Base-by-base conservation (phyloP, 768 basidiomycete species). In the Russula olivacea region DNA sequence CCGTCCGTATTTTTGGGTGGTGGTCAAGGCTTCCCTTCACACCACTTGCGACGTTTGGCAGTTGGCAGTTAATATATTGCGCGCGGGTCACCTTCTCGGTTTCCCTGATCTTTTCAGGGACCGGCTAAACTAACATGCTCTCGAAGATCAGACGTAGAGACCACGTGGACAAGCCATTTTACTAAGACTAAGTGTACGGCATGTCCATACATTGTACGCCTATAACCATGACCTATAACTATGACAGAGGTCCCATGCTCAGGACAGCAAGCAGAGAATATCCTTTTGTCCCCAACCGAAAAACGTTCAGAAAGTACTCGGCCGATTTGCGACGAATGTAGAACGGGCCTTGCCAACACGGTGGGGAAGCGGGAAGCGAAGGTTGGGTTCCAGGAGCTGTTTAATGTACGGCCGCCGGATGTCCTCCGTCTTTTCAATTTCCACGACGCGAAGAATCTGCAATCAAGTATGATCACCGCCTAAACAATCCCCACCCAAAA, bases 291-390 rank as follows among this genome's bases (percentile, higher is more conserved):
- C 23, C 45, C 38, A 34, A 19, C 40, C 43, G 34, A 12, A 53
- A 51, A 57, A 15, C 48, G 45, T 55, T 75, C 71, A 83, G 77
- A 92, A 93, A 49, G 91, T 93, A 64, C 75, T 71, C 25, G 91
- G 91, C 68, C 91, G 85, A 72, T 77, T 76, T 38, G 93, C 91
- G 55, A 86, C 83, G 74, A 95, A 95, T 61, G 86, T 91, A 69
- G 87, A 86, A 69, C 84, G 87, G 66, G 78, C 74, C 80, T 93
- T 93, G 66, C 79, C 67, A 62, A 94, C 84, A 59, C 97, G 89
- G 76, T 91, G 91, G 65, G 96, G 93, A 55, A 98, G 87, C 66
- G 96, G 96, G 93, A 98, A 99, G 77, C 88, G 94, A 82, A 98
- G 90, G 65, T 82, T 79, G 64, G 94, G 94, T 59, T 79, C 80